These are phyloP conservation scores for Sedum album DNA, from an alignment of 164 flowering plant genomes.

Conservation along the genomic window DNA sequence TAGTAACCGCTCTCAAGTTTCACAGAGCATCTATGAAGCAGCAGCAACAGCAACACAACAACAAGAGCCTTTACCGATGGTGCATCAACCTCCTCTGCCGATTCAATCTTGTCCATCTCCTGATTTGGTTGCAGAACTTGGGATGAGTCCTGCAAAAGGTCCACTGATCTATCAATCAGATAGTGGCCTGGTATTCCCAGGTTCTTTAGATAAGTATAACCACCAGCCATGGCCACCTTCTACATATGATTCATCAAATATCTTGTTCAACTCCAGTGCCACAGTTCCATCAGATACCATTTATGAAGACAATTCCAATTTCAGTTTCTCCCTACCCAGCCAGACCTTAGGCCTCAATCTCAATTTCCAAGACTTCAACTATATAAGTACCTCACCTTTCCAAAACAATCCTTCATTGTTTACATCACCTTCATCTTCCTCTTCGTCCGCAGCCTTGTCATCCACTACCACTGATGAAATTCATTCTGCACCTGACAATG, in stretches of 20 bases:
- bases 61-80: conserved; percentile 13
- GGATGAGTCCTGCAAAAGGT: conserved; percentile 28
- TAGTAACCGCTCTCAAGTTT: conserved; percentile 80
- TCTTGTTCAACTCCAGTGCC: background rate
- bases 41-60: conserved; percentile 64
- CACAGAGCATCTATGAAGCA: conserved; percentile 86
- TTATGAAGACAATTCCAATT: conserved; percentile 28
- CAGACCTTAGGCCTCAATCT: conserved; percentile 83
- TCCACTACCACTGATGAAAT: conserved; percentile 22
- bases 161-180: conserved; percentile 38
- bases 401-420: conserved; percentile 21
- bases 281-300: conserved; percentile 15
- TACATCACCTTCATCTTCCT: conserved; percentile 33
- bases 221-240: conserved; percentile 12
- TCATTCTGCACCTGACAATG: background rate
- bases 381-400: conserved; percentile 33
- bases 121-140: background rate
- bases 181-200: conserved; percentile 13
- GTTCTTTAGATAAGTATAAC: conserved; percentile 14
- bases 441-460: conserved; percentile 41
- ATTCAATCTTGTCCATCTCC: conserved; percentile 3
- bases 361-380: conserved; percentile 62
- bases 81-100: background rate
- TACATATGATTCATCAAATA: background rate
- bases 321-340: conserved; percentile 63